Base-by-base conservation (phyloP, 768 basidiomycete genomes). In the Hypholoma sublateritium region DNA sequence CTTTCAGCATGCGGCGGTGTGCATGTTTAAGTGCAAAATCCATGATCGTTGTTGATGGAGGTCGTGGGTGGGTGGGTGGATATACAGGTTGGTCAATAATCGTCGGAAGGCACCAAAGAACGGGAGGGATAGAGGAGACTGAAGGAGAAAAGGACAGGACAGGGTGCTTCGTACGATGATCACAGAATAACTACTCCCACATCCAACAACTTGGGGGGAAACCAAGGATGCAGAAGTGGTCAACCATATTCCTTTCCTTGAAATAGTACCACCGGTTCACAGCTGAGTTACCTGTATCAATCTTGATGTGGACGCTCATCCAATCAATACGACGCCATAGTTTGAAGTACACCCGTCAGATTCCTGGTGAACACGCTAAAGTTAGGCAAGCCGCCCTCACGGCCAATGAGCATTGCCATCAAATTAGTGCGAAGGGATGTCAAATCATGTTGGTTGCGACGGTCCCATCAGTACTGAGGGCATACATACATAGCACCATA, bases 371-470 rank as follows among this genome's bases (percentile, higher is more conserved):
- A 32, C 9, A 7, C 28, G 6, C 28, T 47, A 46, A 39, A 54
- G 45, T 57, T 57, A 55, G 56, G 24, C 19, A 16, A 28, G 19
- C 42, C 14, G 7, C 24, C 16, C 51, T 14, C 12, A 17, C 37
- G 16, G 13, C 39, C 28, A 22, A 28, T 47, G 46, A 39, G 19
- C 42, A 21, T 45, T 16, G 42, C 12, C 55, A 56, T 56, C 55
- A 48, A 41, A 24, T 41, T 39, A 36, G 46, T 48, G 17, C 32
- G 24, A 39, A 36, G 34, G 22, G 17, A 22, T 57, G 59, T 54
- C 56, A 34, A n/a, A 60, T 63, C 59, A 58, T 17, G 50, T 45
- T 59, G 52, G 62, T 64, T 59, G 62, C 59, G 62, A 64, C 34
- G 34, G 49, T 22, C n/a, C 19, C 17, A 50, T 34, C 32, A 39